Percentiles rank a stretch among this genome's conserved stretches.
Conservation (phyloP, 306 rosid genomes). For the Quercus alba region DNA sequence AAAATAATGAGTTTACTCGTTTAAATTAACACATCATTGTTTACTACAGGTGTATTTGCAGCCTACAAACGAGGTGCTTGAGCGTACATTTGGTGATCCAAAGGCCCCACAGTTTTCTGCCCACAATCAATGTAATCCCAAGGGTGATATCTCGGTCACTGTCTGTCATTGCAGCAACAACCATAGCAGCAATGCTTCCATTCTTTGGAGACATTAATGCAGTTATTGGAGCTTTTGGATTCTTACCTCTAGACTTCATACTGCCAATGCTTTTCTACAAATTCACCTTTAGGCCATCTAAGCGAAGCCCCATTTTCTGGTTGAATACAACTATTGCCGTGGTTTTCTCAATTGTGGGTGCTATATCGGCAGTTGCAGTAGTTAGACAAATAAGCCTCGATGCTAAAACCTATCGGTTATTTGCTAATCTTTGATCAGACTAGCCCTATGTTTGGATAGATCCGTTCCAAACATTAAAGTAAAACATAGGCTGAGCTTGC, state of each 20-base stretch:
- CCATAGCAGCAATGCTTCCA: slow-evolving; percentile 77
- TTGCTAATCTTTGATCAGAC: slow-evolving; percentile 53
- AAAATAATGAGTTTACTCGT: no score
- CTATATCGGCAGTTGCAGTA: slow-evolving; percentile 58
- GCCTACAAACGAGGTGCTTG: slow-evolving; percentile 68
- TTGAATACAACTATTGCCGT: slow-evolving; percentile 45
- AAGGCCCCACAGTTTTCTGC: slow-evolving; percentile 38
- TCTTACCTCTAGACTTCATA: slow-evolving; percentile 75
- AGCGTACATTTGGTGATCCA: slow-evolving; percentile 53
- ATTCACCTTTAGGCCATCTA: slow-evolving; percentile 71
- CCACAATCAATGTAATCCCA: slow-evolving; percentile 42
- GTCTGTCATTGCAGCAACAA: slow-evolving; percentile 41
- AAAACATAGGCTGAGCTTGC: no score
- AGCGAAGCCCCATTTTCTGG: slow-evolving; percentile 50
- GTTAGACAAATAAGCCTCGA: slow-evolving; percentile 65
- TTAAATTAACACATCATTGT: no score
- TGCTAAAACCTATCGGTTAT: slow-evolving; percentile 48
- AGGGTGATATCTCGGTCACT: slow-evolving; percentile 48
- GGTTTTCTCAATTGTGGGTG: slow-evolving; percentile 50
- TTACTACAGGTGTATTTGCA: slow-evolving; percentile 59
- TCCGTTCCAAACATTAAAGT: no score
- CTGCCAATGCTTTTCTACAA: slow-evolving; percentile 64
- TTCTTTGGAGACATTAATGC: slow-evolving; percentile 74
- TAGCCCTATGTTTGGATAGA: neutral
- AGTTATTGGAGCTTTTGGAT: slow-evolving; percentile 80